Evolutionary conservation across 2,329 filamentous ascomycete species (phyloP).

Genomic region (Dactylellina parvicollis): DNA sequence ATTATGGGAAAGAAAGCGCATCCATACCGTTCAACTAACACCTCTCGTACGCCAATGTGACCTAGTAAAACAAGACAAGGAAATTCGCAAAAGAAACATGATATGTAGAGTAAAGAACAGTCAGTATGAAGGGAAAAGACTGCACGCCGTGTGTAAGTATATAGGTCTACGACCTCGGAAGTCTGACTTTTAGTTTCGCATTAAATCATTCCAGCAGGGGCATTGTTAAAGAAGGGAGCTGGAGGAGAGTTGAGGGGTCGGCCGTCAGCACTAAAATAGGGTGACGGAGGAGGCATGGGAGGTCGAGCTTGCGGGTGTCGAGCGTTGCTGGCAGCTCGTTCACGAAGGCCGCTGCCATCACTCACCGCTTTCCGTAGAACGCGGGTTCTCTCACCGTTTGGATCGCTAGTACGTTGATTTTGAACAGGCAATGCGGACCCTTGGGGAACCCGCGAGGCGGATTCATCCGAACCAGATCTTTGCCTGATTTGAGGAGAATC

Average conservation of each 20-base stretch:
- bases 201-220: conserved; percentile 52
- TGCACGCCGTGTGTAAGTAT: conserved; percentile 21
- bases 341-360: conserved; percentile 41
- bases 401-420: conserved; percentile 42
- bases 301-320: conserved; percentile 24
- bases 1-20: conserved; percentile 28
- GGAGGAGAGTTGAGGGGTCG: conserved; percentile 32
- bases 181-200: background rate
- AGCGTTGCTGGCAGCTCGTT: conserved; percentile 37
- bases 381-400: conserved; percentile 33
- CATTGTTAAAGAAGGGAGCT: conserved; percentile 39
- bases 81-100: conserved; percentile 8
- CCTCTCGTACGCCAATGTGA: conserved; percentile 40
- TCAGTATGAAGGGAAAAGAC: background rate
- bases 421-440: conserved; percentile 3
- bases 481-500: conserved; percentile 41
- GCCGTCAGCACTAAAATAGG: conserved; percentile 33
- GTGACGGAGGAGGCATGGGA: conserved; percentile 19
- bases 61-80: conserved; percentile 23
- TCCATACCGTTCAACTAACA: conserved; percentile 48
- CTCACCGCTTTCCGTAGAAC: conserved; percentile 43
- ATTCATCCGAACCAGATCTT: conserved; percentile 47
- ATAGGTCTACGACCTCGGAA: conserved; percentile 13
- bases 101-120: conserved; percentile 2
- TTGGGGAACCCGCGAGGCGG: conserved; percentile 12